These are phyloP conservation scores for Cordyceps pruinosa DNA, from an alignment of 2,329 filamentous ascomycete species.

Conservation along the genomic window DNA sequence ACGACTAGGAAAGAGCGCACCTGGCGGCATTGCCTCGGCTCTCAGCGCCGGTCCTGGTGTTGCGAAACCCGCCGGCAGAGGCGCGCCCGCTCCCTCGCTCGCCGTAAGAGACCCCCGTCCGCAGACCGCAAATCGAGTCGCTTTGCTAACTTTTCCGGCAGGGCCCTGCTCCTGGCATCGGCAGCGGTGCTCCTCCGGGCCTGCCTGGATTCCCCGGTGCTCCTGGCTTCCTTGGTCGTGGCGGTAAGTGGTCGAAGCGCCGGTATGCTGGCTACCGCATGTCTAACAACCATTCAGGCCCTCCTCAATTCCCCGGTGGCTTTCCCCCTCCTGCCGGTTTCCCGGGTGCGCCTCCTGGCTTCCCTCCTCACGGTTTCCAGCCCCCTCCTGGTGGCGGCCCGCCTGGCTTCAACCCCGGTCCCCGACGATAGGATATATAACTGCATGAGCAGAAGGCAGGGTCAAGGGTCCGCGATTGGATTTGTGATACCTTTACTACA, in stretches of 20 bases:
- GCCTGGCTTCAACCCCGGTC: conserved; percentile 71
- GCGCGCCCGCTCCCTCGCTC: conserved; percentile 64
- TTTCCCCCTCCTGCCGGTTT: conserved; percentile 41
- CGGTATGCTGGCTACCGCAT: conserved; percentile 5
- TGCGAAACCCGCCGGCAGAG: conserved; percentile 82
- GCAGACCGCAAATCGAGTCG: not conserved
- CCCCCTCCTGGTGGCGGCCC: conserved; percentile 47
- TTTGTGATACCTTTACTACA: conserved; percentile 20
- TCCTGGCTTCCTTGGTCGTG: conserved; percentile 42
- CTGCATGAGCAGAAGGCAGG: conserved; percentile 19
- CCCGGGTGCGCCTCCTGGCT: conserved; percentile 32
- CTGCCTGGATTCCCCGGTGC: conserved; percentile 49
- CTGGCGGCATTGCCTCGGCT: conserved; percentile 61
- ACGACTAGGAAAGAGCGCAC: conserved; percentile 70
- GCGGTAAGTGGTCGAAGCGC: conserved; percentile 38
- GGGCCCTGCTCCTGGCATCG: conserved; percentile 82
- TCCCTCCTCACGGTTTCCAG: conserved; percentile 47
- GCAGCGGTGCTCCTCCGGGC: conserved; percentile 57
- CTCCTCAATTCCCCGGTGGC: conserved; percentile 43
- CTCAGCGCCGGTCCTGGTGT: conserved; percentile 82
- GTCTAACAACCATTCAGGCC: conserved; percentile 32
- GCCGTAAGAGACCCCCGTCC: conserved; percentile 47
- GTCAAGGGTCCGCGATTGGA: conserved; percentile 19
- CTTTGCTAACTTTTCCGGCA: conserved; percentile 26
- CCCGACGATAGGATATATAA: conserved; percentile 43